Evolutionary conservation across 2,329 filamentous ascomycete genomes (phyloP).

Genomic region (Ophiostoma australiae): DNA sequence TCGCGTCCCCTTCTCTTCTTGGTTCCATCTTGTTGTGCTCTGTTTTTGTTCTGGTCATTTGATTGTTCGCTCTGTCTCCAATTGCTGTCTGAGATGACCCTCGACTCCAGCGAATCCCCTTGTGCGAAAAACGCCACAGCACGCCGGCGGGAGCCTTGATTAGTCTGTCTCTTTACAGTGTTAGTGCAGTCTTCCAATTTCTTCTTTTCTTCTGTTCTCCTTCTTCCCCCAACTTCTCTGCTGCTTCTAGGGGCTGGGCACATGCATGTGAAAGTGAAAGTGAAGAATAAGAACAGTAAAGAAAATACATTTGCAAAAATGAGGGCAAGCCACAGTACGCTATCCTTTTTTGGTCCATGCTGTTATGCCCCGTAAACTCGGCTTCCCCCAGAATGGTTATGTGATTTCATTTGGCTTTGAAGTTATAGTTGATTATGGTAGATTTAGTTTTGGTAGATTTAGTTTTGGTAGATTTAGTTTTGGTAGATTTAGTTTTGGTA

Average conservation of each 20-base stretch:
- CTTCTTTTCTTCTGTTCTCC: background rate
- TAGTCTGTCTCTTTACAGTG: slow-evolving; percentile 14
- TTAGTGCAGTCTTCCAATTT: slow-evolving; percentile 9
- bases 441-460: background rate
- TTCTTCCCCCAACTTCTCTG: background rate
- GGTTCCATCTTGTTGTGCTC: background rate
- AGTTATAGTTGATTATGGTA: background rate
- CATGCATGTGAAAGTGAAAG: slow-evolving; percentile 2
- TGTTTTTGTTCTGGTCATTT: background rate
- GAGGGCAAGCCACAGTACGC: background rate
- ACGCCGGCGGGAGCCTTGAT: slow-evolving; percentile 10
- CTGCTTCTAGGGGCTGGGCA: slow-evolving; percentile 7
- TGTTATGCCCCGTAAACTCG: background rate
- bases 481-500: background rate
- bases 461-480: background rate
- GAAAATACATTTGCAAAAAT: background rate
- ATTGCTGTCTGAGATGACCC: background rate
- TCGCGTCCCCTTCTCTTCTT: background rate
- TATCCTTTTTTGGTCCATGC: background rate
- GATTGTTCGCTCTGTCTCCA: background rate
- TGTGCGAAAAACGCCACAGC: slow-evolving; percentile 4
- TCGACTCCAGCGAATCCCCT: background rate
- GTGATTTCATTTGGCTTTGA: background rate
- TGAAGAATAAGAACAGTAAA: background rate
- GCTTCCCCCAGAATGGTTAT: background rate